Percentiles rank a stretch among this genome's conserved stretches.
Evolutionary conservation across 179 eudicot genomes (phyloP).

Genomic region (Silene coronaria): DNA sequence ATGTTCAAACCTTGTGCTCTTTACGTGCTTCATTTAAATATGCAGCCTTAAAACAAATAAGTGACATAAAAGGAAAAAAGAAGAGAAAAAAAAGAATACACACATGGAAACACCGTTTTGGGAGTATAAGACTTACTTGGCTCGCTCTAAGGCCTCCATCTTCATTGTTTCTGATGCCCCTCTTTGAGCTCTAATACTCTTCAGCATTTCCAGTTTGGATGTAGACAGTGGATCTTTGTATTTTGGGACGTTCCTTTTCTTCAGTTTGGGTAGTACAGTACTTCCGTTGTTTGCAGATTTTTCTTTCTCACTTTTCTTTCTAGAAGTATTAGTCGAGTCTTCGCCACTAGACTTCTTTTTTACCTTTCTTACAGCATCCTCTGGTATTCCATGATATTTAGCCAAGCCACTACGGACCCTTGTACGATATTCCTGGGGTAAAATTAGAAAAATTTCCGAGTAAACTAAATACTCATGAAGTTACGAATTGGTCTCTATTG

Average conservation of each 20-base stretch:
- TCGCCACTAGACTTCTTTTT: conserved; percentile 43
- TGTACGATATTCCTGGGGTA: conserved; percentile 52
- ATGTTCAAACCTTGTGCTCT: neutral
- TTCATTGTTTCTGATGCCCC: conserved; percentile 44
- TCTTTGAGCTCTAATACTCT: conserved; percentile 76
- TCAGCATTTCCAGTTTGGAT: conserved; percentile 82
- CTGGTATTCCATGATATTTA: conserved; percentile 54
- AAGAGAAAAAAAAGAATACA: neutral
- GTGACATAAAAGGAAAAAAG: neutral
- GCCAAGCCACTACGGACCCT: conserved; percentile 55
- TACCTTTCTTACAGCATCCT: conserved; percentile 45
- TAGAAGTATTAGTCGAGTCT: conserved; percentile 27
- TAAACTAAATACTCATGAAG: neutral
- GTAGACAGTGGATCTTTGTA: conserved; percentile 81
- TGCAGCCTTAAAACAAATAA: neutral
- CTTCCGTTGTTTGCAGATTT: conserved; percentile 19
- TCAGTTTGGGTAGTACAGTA: conserved; percentile 28
- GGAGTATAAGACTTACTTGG: conserved; percentile 51
- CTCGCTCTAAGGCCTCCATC: conserved; percentile 58
- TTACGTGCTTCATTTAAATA: neutral
- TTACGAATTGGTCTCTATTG: no score
- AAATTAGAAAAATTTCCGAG: conserved; percentile 7
- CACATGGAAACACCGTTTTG: neutral
- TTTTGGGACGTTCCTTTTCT: conserved; percentile 39
- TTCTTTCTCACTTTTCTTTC: conserved; percentile 29